Evolutionary conservation across 768 basidiomycete genomes (phyloP).

Genomic region (Mrakia blollopis): DNA sequence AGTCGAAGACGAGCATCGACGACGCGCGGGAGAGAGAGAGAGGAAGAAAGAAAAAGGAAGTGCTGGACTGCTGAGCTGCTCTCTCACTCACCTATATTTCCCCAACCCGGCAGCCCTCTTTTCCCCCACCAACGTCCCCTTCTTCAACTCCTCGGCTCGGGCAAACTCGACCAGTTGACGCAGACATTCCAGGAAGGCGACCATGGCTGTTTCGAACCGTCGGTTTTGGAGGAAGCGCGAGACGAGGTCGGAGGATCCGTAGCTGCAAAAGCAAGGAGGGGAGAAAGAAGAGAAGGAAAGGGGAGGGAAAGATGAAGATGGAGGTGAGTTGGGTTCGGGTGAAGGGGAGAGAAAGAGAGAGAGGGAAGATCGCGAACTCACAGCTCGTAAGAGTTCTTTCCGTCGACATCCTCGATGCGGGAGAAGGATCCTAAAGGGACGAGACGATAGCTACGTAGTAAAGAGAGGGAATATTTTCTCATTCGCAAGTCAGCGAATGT

Average conservation of each 20-base stretch:
- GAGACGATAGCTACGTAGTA: slow-evolving; percentile 65
- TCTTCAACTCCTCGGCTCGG: background rate
- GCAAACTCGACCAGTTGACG: slow-evolving; percentile 82
- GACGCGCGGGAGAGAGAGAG: background rate
- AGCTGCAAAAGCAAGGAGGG: slow-evolving; percentile 43
- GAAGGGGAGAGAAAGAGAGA: background rate
- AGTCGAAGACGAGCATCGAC: background rate
- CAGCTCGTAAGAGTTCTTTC: slow-evolving; percentile 79
- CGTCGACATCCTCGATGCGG: slow-evolving; percentile 67
- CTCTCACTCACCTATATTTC: slow-evolving; percentile 69
- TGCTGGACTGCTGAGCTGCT: background rate
- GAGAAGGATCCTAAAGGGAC: slow-evolving; percentile 95
- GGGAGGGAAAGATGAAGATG: background rate
- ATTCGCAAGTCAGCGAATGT: no score
- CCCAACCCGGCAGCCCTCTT: slow-evolving; percentile 55
- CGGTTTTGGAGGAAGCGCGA: slow-evolving; percentile 87
- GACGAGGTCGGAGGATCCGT: slow-evolving; percentile 89
- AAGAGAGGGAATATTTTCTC: no score
- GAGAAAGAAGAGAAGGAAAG: background rate
- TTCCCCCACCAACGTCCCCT: slow-evolving; percentile 54
- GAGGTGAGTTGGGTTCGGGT: background rate
- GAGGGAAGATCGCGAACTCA: slow-evolving; percentile 33
- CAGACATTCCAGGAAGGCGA: slow-evolving; percentile 89
- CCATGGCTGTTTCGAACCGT: slow-evolving; percentile 93
- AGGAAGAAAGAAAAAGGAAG: slow-evolving; percentile 10